phyloP scores from a whole-genome alignment of 345 rosid genomes.

The Sisymbrium altissimum region DNA sequence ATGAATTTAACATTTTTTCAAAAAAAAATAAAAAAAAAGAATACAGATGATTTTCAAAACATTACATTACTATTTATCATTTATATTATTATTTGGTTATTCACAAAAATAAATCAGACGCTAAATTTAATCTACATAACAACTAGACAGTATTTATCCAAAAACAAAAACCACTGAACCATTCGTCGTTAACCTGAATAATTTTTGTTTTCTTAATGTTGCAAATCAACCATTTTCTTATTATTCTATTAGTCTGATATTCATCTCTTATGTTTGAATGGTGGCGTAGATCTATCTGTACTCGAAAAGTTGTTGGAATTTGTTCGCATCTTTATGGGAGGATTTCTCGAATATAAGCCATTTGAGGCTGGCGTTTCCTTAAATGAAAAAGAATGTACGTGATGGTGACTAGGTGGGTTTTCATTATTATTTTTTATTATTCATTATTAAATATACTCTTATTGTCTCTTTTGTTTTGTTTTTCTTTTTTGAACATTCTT shows the following conservation, averaged over 20 bases:
- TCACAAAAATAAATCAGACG: background rate
- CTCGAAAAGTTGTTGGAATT: background rate
- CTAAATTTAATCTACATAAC: background rate
- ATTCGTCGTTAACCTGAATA: too few species aligned
- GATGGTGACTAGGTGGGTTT: slow-evolving; percentile 19
- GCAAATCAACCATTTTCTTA: background rate
- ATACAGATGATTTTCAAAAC: too few species aligned
- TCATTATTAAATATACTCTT: background rate
- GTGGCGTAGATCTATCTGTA: background rate
- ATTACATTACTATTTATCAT: too few species aligned
- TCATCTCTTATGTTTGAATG: background rate
- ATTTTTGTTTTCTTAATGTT: background rate
- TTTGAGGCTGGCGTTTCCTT: slow-evolving; percentile 26
- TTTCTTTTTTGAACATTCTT: too few species aligned
- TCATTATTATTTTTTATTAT: too few species aligned
- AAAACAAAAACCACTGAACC: too few species aligned
- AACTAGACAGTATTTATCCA: too few species aligned
- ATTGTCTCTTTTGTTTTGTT: background rate
- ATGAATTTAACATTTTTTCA: too few species aligned
- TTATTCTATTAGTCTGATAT: background rate
- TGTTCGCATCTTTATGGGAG: slow-evolving; percentile 6
- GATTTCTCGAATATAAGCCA: slow-evolving; percentile 9
- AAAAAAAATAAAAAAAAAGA: too few species aligned
- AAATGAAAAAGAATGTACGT: slow-evolving; percentile 16
- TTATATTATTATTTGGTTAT: background rate